Percentiles rank a stretch among this genome's conserved stretches.
phyloP scores from a whole-genome alignment of 2,329 filamentous ascomycete genomes.

The Penicillium thymicola region DNA sequence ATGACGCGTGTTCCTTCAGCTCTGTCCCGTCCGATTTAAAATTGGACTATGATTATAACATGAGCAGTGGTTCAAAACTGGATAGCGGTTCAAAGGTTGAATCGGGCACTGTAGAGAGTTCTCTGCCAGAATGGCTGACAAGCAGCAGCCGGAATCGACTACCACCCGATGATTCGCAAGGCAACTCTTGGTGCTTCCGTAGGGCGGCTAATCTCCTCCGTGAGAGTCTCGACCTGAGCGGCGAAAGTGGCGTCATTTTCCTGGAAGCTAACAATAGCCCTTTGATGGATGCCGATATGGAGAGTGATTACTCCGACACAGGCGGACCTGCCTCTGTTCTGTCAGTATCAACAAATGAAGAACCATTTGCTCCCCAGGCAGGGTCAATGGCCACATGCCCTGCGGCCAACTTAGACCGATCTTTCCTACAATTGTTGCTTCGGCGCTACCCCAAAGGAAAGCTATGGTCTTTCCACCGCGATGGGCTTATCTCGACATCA shows the following conservation, averaged over 20 bases:
- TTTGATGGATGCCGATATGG: conserved; percentile 28
- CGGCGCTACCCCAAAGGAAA: conserved; percentile 48
- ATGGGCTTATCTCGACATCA: conserved; percentile 43
- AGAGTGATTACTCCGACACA: conserved; percentile 30
- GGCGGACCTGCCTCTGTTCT: conserved; percentile 32
- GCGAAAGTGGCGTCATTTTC: conserved; percentile 48
- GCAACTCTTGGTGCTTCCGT: conserved; percentile 44
- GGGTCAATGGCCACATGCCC: conserved; percentile 27
- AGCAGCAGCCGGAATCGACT: conserved; percentile 26
- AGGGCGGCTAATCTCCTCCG: conserved; percentile 49
- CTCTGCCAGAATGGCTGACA: conserved; percentile 34
- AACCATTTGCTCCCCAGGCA: conserved; percentile 34
- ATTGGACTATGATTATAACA: conserved; percentile 15
- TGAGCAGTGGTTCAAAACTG: conserved; percentile 12
- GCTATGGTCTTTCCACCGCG: conserved; percentile 48
- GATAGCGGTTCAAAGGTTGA: conserved; percentile 21
- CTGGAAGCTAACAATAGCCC: conserved; percentile 32
- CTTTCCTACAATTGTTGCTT: conserved; percentile 36
- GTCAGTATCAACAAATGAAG: conserved; percentile 36
- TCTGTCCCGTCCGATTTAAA: conserved; percentile 28
- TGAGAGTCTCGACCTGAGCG: conserved; percentile 46
- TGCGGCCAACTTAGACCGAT: conserved; percentile 31
- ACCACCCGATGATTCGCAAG: conserved; percentile 34
- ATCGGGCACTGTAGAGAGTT: conserved; percentile 25
- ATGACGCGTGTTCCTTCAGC: conserved; percentile 25